Evolutionary conservation across 192 early-diverging fungal genomes (phyloP).

Genomic region (Phycomyces nitens): DNA sequence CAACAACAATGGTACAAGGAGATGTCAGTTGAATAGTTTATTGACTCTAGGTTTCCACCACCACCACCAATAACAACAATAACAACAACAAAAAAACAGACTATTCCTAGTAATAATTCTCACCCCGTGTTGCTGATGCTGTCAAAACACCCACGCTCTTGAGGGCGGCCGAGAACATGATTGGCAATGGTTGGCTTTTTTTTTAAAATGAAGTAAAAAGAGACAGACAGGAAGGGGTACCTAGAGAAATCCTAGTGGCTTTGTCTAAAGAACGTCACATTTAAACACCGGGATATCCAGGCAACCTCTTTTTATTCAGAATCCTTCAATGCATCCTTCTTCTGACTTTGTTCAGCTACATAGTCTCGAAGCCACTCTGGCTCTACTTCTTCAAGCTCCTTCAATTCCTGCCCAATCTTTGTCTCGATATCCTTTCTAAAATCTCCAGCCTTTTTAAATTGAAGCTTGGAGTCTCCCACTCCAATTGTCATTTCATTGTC

Average conservation of each 20-base stretch:
- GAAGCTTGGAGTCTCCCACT: neutral
- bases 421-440: conserved; percentile 4
- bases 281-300: neutral
- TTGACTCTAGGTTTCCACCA: too few relatives aligned
- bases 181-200: neutral
- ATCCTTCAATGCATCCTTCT: too few relatives aligned
- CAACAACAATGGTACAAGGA: neutral
- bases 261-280: neutral
- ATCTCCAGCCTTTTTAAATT: conserved; percentile 9
- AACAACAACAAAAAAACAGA: neutral
- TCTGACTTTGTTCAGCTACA: neutral
- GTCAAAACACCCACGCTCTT: neutral
- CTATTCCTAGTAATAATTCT: neutral
- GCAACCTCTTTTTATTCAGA: too few relatives aligned
- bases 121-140: conserved; percentile 5
- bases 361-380: conserved; percentile 22
- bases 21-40: too few relatives aligned
- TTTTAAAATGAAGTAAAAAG: neutral
- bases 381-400: conserved; percentile 11
- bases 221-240: neutral
- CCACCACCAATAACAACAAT: too few relatives aligned
- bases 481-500: conserved; percentile 13
- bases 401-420: conserved; percentile 9
- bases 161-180: neutral
- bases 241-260: neutral